Evolutionary conservation across 805 yeast genomes (phyloP).

Genomic region (Kluyveromyces siamensis): DNA sequence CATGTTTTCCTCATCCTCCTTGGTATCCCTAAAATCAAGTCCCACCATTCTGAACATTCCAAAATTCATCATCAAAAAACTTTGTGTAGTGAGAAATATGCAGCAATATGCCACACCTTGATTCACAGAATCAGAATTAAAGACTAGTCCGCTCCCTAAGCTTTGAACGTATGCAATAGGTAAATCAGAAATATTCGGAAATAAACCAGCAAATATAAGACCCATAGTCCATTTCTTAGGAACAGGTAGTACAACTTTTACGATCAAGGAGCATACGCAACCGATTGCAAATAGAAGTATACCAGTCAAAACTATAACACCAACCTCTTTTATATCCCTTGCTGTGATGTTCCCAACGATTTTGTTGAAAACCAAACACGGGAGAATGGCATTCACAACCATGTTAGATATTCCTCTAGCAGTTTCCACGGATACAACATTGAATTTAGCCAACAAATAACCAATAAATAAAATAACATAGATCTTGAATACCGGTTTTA

Average conservation of each 20-base stretch:
- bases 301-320: conserved; percentile 48
- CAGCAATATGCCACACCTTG: conserved; percentile 76
- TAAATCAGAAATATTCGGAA: conserved; percentile 73
- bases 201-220: conserved; percentile 55
- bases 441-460: conserved; percentile 49
- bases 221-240: conserved; percentile 79
- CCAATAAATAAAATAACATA: conserved; percentile 66
- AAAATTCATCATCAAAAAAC: conserved; percentile 59
- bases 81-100: conserved; percentile 58
- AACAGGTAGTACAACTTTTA: conserved; percentile 42
- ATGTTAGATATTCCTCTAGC: conserved; percentile 62
- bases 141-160: conserved; percentile 49
- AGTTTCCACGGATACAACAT: conserved; percentile 57
- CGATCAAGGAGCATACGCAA: conserved; percentile 31
- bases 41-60: conserved; percentile 67
- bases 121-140: conserved; percentile 46
- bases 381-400: conserved; percentile 60
- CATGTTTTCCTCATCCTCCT: conserved; percentile 10
- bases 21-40: conserved; percentile 47
- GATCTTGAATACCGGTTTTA: conserved; percentile 81
- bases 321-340: conserved; percentile 60
- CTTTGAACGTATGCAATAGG: conserved; percentile 81
- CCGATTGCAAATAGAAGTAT: conserved; percentile 39
- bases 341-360: conserved; percentile 59
- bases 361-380: conserved; percentile 68